Conservation (phyloP, 306 rosid species). For the Dalbergia cochinchinensis region DNA sequence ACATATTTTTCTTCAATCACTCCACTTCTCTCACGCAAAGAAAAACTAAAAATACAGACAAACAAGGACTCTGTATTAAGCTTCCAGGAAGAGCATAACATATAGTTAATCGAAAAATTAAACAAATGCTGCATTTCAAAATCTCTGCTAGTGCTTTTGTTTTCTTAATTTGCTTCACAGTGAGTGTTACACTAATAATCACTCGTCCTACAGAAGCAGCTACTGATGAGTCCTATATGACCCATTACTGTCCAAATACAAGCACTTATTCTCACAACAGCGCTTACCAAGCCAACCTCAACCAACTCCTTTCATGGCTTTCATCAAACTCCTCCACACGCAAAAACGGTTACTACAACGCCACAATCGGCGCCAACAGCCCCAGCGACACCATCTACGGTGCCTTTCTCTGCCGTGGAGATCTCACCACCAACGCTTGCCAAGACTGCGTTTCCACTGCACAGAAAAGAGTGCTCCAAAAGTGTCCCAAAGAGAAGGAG, state of each 20-base stretch:
- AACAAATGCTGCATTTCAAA: slow-evolving; percentile 28
- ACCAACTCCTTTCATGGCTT: slow-evolving; percentile 33
- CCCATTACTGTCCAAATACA: slow-evolving; percentile 25
- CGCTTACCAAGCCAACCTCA: slow-evolving; percentile 34
- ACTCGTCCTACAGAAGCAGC: not conserved
- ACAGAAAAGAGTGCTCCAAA: not conserved
- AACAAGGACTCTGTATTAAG: not conserved
- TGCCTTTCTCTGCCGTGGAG: slow-evolving; percentile 51
- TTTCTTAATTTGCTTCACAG: slow-evolving; percentile 2
- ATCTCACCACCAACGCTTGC: not conserved
- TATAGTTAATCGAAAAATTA: not conserved
- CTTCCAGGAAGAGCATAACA: not conserved
- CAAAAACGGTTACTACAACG: slow-evolving; percentile 36
- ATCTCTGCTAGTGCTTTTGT: not conserved
- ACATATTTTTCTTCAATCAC: no score
- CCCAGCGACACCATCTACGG: slow-evolving; percentile 32
- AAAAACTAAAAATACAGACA: no score
- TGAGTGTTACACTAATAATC: not conserved
- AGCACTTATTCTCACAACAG: slow-evolving; percentile 30
- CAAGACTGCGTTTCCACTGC: slow-evolving; percentile 43
- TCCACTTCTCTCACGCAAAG: no score
- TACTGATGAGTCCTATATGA: not conserved
- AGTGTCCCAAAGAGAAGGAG: slow-evolving; percentile 13
- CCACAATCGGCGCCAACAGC: not conserved
- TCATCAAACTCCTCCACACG: slow-evolving; percentile 37